Evolutionary conservation across 768 basidiomycete genomes (phyloP), one percentile per base, ranked within the genome.

Genomic region (Pisolithus microcarpus): DNA sequence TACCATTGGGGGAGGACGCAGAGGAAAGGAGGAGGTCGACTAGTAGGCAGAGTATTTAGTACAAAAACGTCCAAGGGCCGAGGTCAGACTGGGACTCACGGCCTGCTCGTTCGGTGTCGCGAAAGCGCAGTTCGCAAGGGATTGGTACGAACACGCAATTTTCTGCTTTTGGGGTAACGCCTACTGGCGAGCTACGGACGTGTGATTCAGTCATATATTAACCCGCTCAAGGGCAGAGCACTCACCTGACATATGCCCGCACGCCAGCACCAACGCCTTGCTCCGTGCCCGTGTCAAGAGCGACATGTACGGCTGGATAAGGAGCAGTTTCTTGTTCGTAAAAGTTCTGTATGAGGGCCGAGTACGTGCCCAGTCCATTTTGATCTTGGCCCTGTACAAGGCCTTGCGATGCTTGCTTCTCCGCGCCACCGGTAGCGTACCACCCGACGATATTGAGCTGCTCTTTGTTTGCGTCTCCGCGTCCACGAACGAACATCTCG

Each of bases 271-370:
- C 76, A 51, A 75, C 66, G 10, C 76, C 76, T 45, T 70, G 77
- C 54, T 84, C 82, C 4, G 83, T 74, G 18, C 89, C 87, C 8
- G 93, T 94, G 69, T 95, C 90, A 36, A 98, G 73, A 5, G 92
- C 85, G 49, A 98, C 75, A 66, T 97, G 93, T 44, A 98, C 81
- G 3, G 95, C 92, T 30, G 85, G 90, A 65, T 87, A 82, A 3
- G 92, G 89, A 0, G 81, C 75, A 5, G 91, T 91, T 69, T 97
- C 92, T 76, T 89, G 84, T 38, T 89, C 82, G 70, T 96, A 98
- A 73, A 96, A 96, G 70, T 94, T 92, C 76, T 97, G 95, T 64
- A 98, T 94, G 58, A 98, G 79, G 10, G 95, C 92, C 24, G 94
- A 94, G 72, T 92, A 94, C 7, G 90, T 91, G 71, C 94, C 94